Base-by-base conservation (phyloP, 768 basidiomycete species). In the Agrocybe chaxingu region DNA sequence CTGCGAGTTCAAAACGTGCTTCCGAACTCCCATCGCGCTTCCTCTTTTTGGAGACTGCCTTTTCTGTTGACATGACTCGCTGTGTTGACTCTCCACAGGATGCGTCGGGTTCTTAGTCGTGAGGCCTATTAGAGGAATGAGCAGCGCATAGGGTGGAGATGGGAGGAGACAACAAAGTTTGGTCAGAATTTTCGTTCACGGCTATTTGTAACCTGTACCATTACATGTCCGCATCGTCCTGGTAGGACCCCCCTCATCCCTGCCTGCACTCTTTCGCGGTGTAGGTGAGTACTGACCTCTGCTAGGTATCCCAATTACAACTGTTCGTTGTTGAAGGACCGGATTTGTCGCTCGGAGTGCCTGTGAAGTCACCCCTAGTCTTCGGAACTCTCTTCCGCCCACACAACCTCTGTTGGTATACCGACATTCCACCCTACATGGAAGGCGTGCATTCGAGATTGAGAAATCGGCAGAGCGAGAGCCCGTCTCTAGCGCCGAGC, bases 1-100 rank as follows among this genome's bases (percentile, higher is more conserved):
- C 51, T 30, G 71, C 58, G 48, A 73, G 57, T 54, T 66, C 64
- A 33, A 74, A 62, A 33, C 63, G 54, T 19, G 62, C 60, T 41
- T 63, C 61, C 13, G 62, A 56, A 47, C 62, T 62, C 48, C 52
- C 45, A 13, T 67, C 67, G 47, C 66, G 64, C 64, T 74, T 75
- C 62, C 67, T 65, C 56, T 77, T 78, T 67, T 72, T 77, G 54
- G 68, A 70, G 53, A 55, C 50, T 56, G 67, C 60, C 57, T 70
- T 71, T 45, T 64, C 59, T 42, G 60, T 62, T 50, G 70, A 63
- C 70, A 73, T 73, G 48, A 51, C 63, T 52, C 42, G 13, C 12
- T n/a, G 49, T 35, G 43, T 36, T n/a, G 18, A 39, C 12, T 31
- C 31, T 35, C 34, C 16, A 32, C 41, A 36, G 29, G 16, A 13